phyloP scores from a whole-genome alignment of 148 eudicot species.

The Cornus suecica region DNA sequence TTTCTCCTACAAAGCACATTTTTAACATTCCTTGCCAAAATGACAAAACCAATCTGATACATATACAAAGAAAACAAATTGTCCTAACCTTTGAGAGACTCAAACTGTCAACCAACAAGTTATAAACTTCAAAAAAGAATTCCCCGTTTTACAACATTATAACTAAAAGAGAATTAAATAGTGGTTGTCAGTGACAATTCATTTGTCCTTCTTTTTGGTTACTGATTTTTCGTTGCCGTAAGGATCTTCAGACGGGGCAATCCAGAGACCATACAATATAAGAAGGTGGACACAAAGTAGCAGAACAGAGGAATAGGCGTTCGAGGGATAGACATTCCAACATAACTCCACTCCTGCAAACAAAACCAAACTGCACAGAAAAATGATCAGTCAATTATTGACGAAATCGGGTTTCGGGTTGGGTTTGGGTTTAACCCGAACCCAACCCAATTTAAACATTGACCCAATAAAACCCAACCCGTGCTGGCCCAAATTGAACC shows the following conservation, averaged over 20 bases:
- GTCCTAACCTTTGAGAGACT: not conserved
- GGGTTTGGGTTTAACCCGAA: no score
- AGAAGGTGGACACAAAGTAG: conserved; percentile 59
- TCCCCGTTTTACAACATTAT: no score
- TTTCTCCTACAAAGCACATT: no score
- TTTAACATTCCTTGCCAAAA: no score
- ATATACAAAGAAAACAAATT: no score
- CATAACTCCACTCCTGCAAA: conserved; percentile 61
- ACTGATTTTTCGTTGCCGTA: conserved; percentile 32
- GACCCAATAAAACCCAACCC: no score
- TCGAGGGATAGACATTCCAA: conserved; percentile 88
- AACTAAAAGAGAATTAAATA: no score
- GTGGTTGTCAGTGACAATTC: not conserved
- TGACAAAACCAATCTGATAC: no score
- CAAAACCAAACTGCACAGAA: conserved; percentile 60
- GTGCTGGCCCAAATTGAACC: no score
- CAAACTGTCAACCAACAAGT: not conserved
- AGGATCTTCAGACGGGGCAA: conserved; percentile 59
- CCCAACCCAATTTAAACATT: no score
- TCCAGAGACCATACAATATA: conserved; percentile 78
- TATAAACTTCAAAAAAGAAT: no score
- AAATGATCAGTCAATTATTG: not conserved
- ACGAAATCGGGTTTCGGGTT: no score
- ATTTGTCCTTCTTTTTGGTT: conserved; percentile 36
- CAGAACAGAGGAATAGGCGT: conserved; percentile 47